phyloP scores from a whole-genome alignment of 495 filamentous ascomycete genomes.

The Lasiosphaeriaceae sp. region DNA sequence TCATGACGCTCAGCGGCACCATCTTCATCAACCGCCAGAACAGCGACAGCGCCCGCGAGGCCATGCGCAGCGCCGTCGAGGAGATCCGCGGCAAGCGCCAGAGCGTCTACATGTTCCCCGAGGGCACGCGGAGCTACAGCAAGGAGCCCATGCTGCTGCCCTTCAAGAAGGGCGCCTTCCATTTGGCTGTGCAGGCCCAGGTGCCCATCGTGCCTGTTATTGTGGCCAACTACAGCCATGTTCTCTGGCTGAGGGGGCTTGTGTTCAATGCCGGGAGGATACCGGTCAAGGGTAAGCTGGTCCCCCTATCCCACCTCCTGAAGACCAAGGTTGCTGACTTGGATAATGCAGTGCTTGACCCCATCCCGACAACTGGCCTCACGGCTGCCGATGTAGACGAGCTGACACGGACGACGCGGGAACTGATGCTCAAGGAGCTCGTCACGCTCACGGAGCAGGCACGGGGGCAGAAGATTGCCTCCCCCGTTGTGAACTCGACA shows the following conservation, averaged over 20 bases:
- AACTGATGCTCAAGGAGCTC: conserved; percentile 77
- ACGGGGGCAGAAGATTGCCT: conserved; percentile 7
- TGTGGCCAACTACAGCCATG: conserved; percentile 78
- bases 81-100: conserved; percentile 74
- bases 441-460: conserved; percentile 54
- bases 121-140: conserved; percentile 89
- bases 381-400: conserved; percentile 77
- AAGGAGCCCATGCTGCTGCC: conserved; percentile 73
- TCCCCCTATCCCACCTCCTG: too few relatives aligned
- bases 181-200: conserved; percentile 88
- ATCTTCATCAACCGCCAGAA: conserved; percentile 94
- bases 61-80: conserved; percentile 76
- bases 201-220: conserved; percentile 90
- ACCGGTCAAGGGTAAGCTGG: conserved; percentile 66
- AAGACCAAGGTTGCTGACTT: neutral
- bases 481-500: neutral
- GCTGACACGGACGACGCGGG: conserved; percentile 64
- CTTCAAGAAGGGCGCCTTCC: conserved; percentile 99
- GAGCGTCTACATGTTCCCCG: conserved; percentile 90
- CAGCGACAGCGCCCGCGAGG: conserved; percentile 71
- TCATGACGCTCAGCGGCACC: conserved; percentile 84
- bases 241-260: conserved; percentile 65
- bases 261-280: conserved; percentile 74
- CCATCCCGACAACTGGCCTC: conserved; percentile 77
- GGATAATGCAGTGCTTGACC: conserved; percentile 63